phyloP scores from a whole-genome alignment of 495 filamentous ascomycete genomes.

The Cudoniella acicularis region DNA sequence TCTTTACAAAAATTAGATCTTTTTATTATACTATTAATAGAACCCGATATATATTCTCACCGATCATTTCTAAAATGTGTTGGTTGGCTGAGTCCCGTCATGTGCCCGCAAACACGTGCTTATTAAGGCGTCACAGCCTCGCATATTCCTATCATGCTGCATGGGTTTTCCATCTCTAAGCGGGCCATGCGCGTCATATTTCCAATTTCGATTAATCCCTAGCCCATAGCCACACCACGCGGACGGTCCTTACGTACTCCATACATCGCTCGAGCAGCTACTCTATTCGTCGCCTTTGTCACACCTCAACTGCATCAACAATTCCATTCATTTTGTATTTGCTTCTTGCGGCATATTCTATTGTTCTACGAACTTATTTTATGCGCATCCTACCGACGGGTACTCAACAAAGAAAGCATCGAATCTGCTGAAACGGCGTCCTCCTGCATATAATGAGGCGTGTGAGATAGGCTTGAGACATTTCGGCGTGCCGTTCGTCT shows the following conservation, averaged over 20 bases:
- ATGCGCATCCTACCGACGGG: too few species aligned
- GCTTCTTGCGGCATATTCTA: too few species aligned
- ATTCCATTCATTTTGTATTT: background rate
- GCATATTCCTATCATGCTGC: background rate
- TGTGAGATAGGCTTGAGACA: slow-evolving; percentile 11
- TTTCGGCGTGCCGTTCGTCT: background rate
- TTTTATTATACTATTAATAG: too few species aligned
- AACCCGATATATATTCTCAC: too few species aligned
- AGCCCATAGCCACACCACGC: background rate
- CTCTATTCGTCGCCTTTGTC: background rate
- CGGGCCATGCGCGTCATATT: slow-evolving; percentile 1
- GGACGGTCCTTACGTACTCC: background rate
- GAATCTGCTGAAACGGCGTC: slow-evolving; percentile 8
- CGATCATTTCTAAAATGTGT: too few species aligned
- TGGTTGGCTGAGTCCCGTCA: too few species aligned
- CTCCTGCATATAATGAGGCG: slow-evolving; percentile 10
- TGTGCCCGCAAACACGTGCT: background rate
- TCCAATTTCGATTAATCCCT: background rate
- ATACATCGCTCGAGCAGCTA: background rate
- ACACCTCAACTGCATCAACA: background rate
- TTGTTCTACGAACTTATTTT: too few species aligned
- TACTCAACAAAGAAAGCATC: too few species aligned
- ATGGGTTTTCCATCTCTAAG: background rate
- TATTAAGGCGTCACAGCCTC: background rate
- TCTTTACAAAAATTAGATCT: too few species aligned